Base-by-base conservation (phyloP, 345 rosid genomes). In the Passiflora organensis region DNA sequence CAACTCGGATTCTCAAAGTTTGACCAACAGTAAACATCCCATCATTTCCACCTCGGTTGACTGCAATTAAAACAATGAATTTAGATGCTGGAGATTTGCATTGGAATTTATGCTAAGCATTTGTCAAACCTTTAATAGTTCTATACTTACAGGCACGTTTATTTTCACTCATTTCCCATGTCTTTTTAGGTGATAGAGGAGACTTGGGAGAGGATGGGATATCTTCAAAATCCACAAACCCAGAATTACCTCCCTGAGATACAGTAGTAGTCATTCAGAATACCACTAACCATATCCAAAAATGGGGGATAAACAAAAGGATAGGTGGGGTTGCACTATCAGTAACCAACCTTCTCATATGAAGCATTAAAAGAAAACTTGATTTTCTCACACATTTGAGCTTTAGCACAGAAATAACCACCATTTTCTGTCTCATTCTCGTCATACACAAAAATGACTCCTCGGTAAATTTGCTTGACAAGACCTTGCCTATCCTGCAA, bases 401-500 rank as follows among this genome's bases (percentile, higher is more conserved):
- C 82, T 66, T 76, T 89, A 50, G 87, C 77, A 74, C 96, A 88
- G 60, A 86, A 60, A 75, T 76, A 84, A 52, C 96, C 95, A 58
- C 95, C 91, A 68, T 93, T 81, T 71, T 84, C 94, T 17, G 69
- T 67, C 67, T 82, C 95, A 52, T 76, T 78, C 61, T 86, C 80
- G 75, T 73, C 86, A 67, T 77, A 72, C 53, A 84, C 43, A 60
- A 89, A 93, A 60, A 93, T 39, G 58, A 76, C 66, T 42, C 99
- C 96, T 68, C 95, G 72, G 63, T 93, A 93, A 22, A 89, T 82
- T 77, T 89, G 90, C 76, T 76, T 89, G 21, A 82, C 82, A 70
- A 76, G 68, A 57, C 99, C 99, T 76, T 93, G 82, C 75, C 73
- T 81, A 76, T 80, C 96, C 99, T 93, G 77, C 70, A 79, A 68